Base-by-base conservation (phyloP, 768 basidiomycete species). In the Hemileccinum rubropunctum region DNA sequence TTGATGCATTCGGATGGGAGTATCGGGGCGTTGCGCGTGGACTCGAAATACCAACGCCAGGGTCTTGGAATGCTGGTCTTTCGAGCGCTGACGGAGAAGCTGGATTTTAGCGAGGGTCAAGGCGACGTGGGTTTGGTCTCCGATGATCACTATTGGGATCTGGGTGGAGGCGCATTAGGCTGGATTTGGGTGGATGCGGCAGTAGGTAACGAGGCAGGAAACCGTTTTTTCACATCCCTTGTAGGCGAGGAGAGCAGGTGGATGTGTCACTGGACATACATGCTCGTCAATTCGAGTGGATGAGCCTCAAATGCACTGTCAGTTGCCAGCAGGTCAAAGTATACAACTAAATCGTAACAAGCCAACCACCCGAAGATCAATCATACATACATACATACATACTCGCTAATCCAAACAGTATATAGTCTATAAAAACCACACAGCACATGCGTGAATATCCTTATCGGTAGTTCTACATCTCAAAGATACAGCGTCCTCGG, bases 401-500 rank as follows among this genome's bases (percentile, higher is more conserved):
- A n/a, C 8, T 30, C 28, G 28, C 11, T 27, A 20, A 33, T 26
- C 39, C 30, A 14, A 18, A 17, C 30, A 28, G 35, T 47, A 57
- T 18, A 35, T 36, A 35, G 3, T 53, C 52, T 38, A 50, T 28
- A 20, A 42, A 47, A 58, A 30, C 23, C 37, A 50, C 42, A 58
- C 30, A 42, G 17, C 52, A 58, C 44, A 58, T 41, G 32, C 12
- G 4, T 9, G n/a, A 35, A 47, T 58, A 52, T 45, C 14, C 34
- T 43, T 12, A 45, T 36, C n/a, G 21, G 47, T n/a, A 21, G 1
- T n/a, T 35, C 38, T 44, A 54, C 17, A 58, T 50, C 33, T 61
- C 45, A 54, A 30, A 41, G 32, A 39, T 53, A 37, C 37, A 35
- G 34, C 14, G 42, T 44, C 58, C 62, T 71, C n/a, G 80, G 78